Conservation (phyloP, 2,329 filamentous ascomycete species). For the Malbranchea zuffiana region DNA sequence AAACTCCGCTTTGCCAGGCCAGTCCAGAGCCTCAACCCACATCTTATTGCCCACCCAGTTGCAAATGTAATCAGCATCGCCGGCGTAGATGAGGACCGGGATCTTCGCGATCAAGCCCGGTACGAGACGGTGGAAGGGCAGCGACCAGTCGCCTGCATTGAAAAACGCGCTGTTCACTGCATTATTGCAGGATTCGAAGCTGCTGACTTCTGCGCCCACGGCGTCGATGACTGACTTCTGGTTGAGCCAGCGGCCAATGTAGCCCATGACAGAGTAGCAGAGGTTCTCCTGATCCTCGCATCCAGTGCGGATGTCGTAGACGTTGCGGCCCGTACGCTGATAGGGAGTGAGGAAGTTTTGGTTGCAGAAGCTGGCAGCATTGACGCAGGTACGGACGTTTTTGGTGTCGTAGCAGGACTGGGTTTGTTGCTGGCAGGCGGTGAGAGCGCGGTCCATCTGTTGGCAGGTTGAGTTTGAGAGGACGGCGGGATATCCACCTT, state of each 20-base stretch:
- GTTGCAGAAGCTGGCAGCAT: slow-evolving; percentile 83
- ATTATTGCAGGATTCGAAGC: slow-evolving; percentile 94
- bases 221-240: slow-evolving; percentile 70
- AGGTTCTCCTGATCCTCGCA: slow-evolving; percentile 76
- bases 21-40: slow-evolving; percentile 57
- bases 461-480: slow-evolving; percentile 66
- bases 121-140: slow-evolving; percentile 87
- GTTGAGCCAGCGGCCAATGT: slow-evolving; percentile 81
- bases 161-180: slow-evolving; percentile 99
- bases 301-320: slow-evolving; percentile 85
- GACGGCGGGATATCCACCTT: slow-evolving; percentile 85
- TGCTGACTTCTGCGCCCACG: slow-evolving; percentile 76
- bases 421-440: slow-evolving; percentile 60
- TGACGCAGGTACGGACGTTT: slow-evolving; percentile 45
- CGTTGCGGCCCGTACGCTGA: slow-evolving; percentile 84
- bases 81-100: slow-evolving; percentile 87
- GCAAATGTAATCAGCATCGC: slow-evolving; percentile 74
- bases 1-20: slow-evolving; percentile 10
- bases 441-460: slow-evolving; percentile 84
- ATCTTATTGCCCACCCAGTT: slow-evolving; percentile 98
- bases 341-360: slow-evolving; percentile 90
- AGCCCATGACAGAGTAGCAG: slow-evolving; percentile 86
- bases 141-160: slow-evolving; percentile 97
- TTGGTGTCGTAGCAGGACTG: slow-evolving; percentile 78
- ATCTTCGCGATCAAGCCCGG: slow-evolving; percentile 81